Base-by-base conservation (phyloP, 805 yeast species). In the Kodamaea laetipori region DNA sequence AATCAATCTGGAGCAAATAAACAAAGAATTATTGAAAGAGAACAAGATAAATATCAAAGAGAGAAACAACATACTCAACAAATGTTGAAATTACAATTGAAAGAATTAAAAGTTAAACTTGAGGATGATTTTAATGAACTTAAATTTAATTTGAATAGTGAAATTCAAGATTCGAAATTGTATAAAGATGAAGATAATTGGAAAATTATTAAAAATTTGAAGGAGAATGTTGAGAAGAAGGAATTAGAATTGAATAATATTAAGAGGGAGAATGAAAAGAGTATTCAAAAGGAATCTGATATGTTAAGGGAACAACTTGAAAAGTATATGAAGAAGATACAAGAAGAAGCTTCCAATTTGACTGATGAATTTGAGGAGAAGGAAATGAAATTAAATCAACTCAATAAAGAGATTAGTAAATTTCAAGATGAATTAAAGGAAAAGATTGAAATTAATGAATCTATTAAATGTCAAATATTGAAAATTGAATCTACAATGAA, bases 61-160 rank as follows among this genome's bases (percentile, higher is more conserved):
- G 58, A 60, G 25, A 71, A 63, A 1, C 51, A 48, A 13, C 58
- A 56, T 38, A 51, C 54, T 43, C 73, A 69, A 37, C 58, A 58
- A 23, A 44, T 59, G 35, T 49, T 63, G 17, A 51, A 61, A 24
- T 47, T 60, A 4, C 55, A 63, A 32, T 45, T 72, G 2, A 54
- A 61, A 39, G 71, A 70, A 27, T 53, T 55, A 32, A 51, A 58
- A 18, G 58, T 61, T 15, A 50, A 53, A 25, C 53, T 59, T 12
- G 54, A 49, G 27, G 57, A 54, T 39, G 64, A 63, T 31, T 67
- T 47, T 45, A 57, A 63, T 24, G 66, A 64, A 28, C 46, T 66
- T 28, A 55, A 59, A 24, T 65, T 61, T 47, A 69, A 71, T 38
- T 48, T 70, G 27, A 56, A 61, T n/a, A 49, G 61, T 17, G 70